Percentiles rank a stretch among this genome's conserved stretches.
Evolutionary conservation across 306 rosid genomes (phyloP).

Genomic region (Cucurbita maxima): DNA sequence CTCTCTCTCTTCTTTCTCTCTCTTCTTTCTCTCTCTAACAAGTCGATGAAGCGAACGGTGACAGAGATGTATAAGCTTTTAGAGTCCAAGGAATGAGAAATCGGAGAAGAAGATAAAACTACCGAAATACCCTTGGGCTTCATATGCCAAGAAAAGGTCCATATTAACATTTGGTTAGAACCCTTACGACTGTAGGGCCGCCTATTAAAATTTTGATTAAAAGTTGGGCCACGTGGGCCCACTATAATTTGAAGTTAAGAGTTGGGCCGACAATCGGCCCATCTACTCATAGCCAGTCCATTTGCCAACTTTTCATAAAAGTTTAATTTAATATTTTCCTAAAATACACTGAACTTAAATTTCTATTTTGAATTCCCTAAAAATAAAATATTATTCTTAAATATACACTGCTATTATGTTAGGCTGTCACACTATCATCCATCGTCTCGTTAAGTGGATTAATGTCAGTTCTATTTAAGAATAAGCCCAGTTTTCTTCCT

Average conservation of each 20-base stretch:
- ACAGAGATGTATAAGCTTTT: background rate
- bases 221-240: constrained; percentile 1
- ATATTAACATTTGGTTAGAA: background rate
- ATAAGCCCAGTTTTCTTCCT: no score
- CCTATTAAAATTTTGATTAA: background rate
- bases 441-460: no score
- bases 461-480: no score
- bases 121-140: constrained; percentile 8
- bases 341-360: no score
- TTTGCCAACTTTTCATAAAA: background rate
- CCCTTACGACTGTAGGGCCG: background rate
- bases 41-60: background rate
- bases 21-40: background rate
- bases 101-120: background rate
- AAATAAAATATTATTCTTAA: no score
- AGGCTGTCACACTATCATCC: no score
- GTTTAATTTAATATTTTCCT: no score
- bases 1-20: background rate
- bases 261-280: background rate
- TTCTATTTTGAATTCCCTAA: no score
- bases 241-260: background rate
- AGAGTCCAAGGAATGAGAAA: background rate
- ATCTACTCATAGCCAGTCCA: background rate
- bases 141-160: background rate
- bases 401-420: no score